Percentiles rank a stretch among this genome's conserved stretches.
These are phyloP conservation scores for Cyanodermella asteris DNA, from an alignment of 2,329 filamentous ascomycete genomes.

Conservation along the genomic window DNA sequence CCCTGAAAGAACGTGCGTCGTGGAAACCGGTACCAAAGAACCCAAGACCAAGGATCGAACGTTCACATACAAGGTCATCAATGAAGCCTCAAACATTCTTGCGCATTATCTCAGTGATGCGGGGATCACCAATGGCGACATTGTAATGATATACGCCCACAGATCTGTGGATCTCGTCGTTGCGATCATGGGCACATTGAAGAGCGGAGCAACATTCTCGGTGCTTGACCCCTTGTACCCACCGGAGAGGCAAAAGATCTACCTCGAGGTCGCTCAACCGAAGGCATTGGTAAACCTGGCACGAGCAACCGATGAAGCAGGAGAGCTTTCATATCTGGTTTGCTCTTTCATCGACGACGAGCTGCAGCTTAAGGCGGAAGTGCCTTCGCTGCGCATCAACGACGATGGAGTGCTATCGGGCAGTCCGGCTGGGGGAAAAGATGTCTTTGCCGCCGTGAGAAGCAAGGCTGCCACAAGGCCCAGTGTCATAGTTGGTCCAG, in stretches of 20 bases:
- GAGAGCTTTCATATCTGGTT: conserved; percentile 37
- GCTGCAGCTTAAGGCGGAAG: conserved; percentile 46
- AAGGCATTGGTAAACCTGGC: conserved; percentile 50
- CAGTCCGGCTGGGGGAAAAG: conserved; percentile 40
- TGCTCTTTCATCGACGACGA: conserved; percentile 49
- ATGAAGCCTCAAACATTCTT: conserved; percentile 60
- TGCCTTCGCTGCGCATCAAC: conserved; percentile 50
- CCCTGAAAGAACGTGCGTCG: conserved; percentile 46
- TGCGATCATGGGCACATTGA: conserved; percentile 53
- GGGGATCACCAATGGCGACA: conserved; percentile 58
- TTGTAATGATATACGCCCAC: conserved; percentile 83
- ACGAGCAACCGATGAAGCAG: conserved; percentile 46
- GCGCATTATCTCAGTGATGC: conserved; percentile 56
- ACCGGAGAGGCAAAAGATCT: conserved; percentile 58
- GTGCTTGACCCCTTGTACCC: conserved; percentile 69
- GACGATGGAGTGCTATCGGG: conserved; percentile 54
- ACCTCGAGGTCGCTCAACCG: conserved; percentile 59
- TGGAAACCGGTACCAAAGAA: conserved; percentile 45
- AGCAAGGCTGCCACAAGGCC: conserved; percentile 34
- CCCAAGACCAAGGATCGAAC: conserved; percentile 29
- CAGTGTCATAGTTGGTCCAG: conserved; percentile 62
- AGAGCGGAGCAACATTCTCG: conserved; percentile 35
- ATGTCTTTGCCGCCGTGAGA: conserved; percentile 39
- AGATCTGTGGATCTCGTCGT: conserved; percentile 58
- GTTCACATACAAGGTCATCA: conserved; percentile 73